A percentile compares a stretch with the other conserved stretches of the same genome.
Evolutionary conservation across 805 yeast species (phyloP).

Genomic region (Lachancea sp.): DNA sequence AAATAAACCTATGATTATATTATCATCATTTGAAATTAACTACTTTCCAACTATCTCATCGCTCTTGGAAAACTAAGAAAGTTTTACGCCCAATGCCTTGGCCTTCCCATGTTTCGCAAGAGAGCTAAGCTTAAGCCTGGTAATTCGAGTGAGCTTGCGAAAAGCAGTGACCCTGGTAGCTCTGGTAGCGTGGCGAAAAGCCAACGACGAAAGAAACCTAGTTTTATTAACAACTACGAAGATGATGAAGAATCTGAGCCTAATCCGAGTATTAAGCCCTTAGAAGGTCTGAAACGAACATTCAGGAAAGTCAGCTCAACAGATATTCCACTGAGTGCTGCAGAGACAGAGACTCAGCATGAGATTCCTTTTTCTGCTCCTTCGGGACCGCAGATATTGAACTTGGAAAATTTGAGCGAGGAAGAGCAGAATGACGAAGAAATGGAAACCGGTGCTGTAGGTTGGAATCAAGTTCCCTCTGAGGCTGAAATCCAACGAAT

Average conservation of each 20-base stretch:
- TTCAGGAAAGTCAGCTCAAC: background rate
- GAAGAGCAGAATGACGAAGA: constrained; percentile 9
- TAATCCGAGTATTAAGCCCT: background rate
- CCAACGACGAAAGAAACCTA: constrained; percentile 9
- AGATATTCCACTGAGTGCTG: background rate
- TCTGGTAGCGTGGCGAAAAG: background rate
- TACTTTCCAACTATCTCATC: background rate
- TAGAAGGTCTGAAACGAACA: background rate
- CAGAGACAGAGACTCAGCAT: background rate
- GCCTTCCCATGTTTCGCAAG: constrained; percentile 3
- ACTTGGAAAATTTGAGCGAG: constrained; percentile 19
- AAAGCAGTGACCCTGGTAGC: background rate
- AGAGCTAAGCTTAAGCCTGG: constrained; percentile 1
- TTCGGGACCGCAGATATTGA: constrained; percentile 9
- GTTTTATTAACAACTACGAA: constrained; percentile 1
- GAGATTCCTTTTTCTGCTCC: background rate
- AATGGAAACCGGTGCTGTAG: constrained; percentile 1
- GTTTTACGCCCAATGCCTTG: no score
- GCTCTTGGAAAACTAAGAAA: background rate
- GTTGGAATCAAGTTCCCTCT: constrained; percentile 5
- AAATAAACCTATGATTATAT: no score
- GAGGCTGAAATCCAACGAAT: constrained; percentile 12
- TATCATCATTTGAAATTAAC: background rate
- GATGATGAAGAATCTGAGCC: constrained; percentile 4
- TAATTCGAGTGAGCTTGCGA: background rate